Conservation (phyloP, 495 filamentous ascomycete species). For the Talaromyces ruber region DNA sequence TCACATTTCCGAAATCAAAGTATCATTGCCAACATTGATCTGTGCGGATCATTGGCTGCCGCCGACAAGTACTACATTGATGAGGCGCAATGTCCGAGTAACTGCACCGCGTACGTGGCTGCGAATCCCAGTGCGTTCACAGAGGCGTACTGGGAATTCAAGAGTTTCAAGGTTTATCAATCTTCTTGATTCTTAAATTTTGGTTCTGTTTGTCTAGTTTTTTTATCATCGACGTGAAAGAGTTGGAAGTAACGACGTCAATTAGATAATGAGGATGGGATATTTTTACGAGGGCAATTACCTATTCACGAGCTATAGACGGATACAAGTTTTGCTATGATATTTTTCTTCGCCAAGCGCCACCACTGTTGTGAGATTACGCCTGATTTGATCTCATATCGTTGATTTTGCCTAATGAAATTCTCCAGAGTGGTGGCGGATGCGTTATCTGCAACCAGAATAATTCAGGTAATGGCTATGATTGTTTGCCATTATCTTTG, state of each 20-base stretch:
- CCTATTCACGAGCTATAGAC: neutral
- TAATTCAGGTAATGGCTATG: neutral
- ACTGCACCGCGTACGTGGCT: constrained; percentile 33
- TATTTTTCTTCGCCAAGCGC: neutral
- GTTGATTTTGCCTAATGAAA: neutral
- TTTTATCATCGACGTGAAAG: neutral
- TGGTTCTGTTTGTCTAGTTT: neutral
- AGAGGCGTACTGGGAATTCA: constrained; percentile 45
- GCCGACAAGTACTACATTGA: constrained; percentile 24
- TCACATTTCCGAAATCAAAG: constrained; percentile 41
- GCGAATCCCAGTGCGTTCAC: constrained; percentile 26
- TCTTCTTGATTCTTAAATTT: constrained; percentile 5
- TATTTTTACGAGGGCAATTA: neutral
- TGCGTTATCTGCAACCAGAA: neutral
- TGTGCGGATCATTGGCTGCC: constrained; percentile 35
- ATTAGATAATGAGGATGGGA: neutral
- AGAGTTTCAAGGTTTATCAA: constrained; percentile 34
- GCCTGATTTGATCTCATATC: neutral
- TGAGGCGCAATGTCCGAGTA: constrained; percentile 34
- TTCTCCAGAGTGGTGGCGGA: neutral
- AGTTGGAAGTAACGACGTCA: neutral
- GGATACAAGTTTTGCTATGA: neutral
- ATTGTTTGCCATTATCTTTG: neutral
- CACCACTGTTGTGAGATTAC: neutral
- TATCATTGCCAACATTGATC: constrained; percentile 45